Percentiles rank a stretch among this genome's conserved stretches.
Conservation (phyloP, 306 rosid genomes). For the Prunus davidiana region DNA sequence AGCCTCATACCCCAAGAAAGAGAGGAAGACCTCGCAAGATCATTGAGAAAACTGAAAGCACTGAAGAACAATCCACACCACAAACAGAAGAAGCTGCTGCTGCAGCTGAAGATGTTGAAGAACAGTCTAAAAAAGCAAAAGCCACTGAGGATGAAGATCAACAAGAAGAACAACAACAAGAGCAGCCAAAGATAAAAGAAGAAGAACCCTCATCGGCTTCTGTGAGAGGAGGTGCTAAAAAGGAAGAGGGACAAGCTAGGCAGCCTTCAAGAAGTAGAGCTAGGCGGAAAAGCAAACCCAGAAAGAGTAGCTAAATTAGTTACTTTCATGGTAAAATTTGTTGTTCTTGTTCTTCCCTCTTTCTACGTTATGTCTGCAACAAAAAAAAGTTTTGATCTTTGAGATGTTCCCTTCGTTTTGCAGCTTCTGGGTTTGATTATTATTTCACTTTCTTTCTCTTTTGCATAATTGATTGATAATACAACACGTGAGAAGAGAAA, state of each 20-base stretch:
- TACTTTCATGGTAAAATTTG: background rate
- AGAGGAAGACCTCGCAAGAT: slow-evolving; percentile 89
- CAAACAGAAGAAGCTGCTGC: background rate
- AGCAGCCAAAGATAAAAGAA: slow-evolving; percentile 10
- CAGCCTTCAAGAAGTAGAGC: slow-evolving; percentile 64
- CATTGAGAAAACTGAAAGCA: slow-evolving; percentile 34
- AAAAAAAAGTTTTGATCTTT: background rate
- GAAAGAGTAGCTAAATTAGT: slow-evolving; percentile 58
- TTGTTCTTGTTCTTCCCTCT: background rate
- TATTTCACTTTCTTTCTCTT: background rate
- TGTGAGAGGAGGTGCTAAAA: background rate
- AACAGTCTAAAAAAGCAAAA: slow-evolving; percentile 30
- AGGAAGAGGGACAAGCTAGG: slow-evolving; percentile 27
- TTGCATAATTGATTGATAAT: too few species aligned
- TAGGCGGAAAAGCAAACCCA: slow-evolving; percentile 79
- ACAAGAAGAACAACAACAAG: slow-evolving; percentile 3
- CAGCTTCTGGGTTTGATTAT: background rate
- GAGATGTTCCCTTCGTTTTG: background rate
- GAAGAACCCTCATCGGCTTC: slow-evolving; percentile 26
- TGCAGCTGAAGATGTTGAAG: slow-evolving; percentile 17
- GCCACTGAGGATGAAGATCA: slow-evolving; percentile 15
- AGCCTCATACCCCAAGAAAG: slow-evolving; percentile 54
- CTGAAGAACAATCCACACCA: slow-evolving; percentile 11
- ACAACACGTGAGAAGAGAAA: background rate
- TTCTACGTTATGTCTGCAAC: background rate